Percentiles rank a stretch among this genome's conserved stretches.
Evolutionary conservation across 305 asterid species (phyloP).

Genomic region (Caryopteris hybrid): DNA sequence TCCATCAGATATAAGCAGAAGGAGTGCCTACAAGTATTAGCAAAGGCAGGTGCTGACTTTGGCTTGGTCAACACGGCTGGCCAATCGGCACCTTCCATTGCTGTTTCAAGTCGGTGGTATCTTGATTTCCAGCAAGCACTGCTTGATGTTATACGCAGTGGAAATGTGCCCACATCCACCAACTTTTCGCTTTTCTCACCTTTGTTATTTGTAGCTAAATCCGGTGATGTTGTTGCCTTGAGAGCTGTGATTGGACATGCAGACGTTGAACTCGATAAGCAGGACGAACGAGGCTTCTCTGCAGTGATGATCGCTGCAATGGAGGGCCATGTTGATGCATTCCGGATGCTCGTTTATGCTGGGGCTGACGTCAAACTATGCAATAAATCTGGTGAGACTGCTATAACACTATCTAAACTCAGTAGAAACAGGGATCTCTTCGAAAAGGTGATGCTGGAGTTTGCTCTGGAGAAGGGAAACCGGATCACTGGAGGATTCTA

Average conservation of each 20-base stretch:
- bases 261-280: conserved; percentile 46
- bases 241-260: conserved; percentile 40
- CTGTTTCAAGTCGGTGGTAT: conserved; percentile 44
- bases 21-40: conserved; percentile 55
- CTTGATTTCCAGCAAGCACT: conserved; percentile 51
- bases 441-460: conserved; percentile 76
- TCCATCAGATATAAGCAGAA: conserved; percentile 46
- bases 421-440: conserved; percentile 51
- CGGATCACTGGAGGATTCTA: conserved; percentile 57
- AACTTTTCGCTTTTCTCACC: conserved; percentile 50
- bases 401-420: conserved; percentile 46
- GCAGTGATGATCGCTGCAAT: conserved; percentile 76
- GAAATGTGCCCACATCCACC: conserved; percentile 49
- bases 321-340: conserved; percentile 73
- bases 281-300: conserved; percentile 70
- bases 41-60: conserved; percentile 70
- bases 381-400: conserved; percentile 62
- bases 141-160: conserved; percentile 42
- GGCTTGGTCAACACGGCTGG: conserved; percentile 52
- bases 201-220: conserved; percentile 52
- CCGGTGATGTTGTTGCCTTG: conserved; percentile 58
- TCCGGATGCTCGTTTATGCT: conserved; percentile 65
- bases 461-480: conserved; percentile 72
- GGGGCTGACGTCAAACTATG: conserved; percentile 75
- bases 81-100: conserved; percentile 49